Evolutionary conservation across 75 land plant species (phyloP).

Genomic region (Cunninghamia lanceolata): DNA sequence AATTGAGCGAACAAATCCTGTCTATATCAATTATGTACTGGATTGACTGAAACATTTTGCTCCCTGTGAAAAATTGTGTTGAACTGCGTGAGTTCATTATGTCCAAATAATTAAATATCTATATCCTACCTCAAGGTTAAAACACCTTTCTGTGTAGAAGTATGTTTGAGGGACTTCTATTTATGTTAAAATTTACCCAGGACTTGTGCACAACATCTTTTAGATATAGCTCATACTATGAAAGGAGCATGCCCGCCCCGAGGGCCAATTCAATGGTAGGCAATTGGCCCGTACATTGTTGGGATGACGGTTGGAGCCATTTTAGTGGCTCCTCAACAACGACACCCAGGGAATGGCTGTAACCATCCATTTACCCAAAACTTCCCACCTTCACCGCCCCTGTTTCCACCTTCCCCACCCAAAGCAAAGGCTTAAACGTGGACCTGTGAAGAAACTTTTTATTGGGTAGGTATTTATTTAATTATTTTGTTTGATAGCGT

Average conservation of each 20-base stretch:
- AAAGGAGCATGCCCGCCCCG: neutral
- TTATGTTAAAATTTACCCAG: neutral
- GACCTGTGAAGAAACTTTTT: neutral
- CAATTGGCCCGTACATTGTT: no score
- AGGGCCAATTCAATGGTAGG: no score
- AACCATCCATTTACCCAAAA: no score
- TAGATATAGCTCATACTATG: no score
- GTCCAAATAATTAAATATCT: neutral
- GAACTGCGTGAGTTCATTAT: neutral
- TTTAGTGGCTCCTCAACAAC: no score
- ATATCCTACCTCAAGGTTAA: neutral
- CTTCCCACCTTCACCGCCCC: no score
- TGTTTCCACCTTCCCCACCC: no score
- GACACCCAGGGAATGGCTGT: no score
- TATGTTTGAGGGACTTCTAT: neutral
- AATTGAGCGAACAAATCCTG: neutral
- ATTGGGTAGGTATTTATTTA: neutral
- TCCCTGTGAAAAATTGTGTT: neutral
- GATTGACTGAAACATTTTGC: neutral
- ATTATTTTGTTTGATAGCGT: neutral
- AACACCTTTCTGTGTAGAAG: neutral
- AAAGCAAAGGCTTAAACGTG: neutral
- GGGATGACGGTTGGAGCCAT: no score
- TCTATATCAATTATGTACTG: neutral
- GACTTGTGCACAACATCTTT: no score